Base-by-base conservation (phyloP, 345 rosid genomes). In the Moringa oleifera region DNA sequence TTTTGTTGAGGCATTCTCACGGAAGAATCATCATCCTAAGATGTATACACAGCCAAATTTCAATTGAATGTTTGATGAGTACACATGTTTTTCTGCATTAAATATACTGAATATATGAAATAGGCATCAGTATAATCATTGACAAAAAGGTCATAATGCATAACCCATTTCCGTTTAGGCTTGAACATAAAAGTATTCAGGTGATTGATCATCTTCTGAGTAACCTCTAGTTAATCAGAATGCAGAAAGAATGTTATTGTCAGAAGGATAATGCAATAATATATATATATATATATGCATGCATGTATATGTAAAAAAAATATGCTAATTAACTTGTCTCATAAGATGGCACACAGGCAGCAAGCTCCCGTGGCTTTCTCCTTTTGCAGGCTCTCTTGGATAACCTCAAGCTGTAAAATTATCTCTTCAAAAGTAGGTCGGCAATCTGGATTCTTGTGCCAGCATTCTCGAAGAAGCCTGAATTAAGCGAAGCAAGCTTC, bases 391-490 rank as follows among this genome's bases (percentile, higher is more conserved):
- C 24, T 51, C 60, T 69, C 79, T 61, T 80, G 77, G 68, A 85
- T 78, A 18, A 4, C 18, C 78, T 85, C 87, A 61, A 85, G 79
- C 70, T 70, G 57, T 19, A 22, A 33, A 54, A 85, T 85, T 72
- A 85, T 85, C 69, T 80, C 83, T 66, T 75, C 85, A 23, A 85
- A 82, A 11, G 83, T 78, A 1, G 90, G 87, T 57, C 90, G 71
- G 64, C 80, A 72, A 51, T 82, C 87, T 24, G 85, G 83, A 57
- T 79, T 80, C 67, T 74, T 85, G 61, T 85, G 90, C 90, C 90
- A 85, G 59, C 90, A 85, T 18, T 76, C 85, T 63, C 62, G 65
- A 25, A 85, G 82, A 67, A 85, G 87, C 76, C 90, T 85, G 62
- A 52, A 58, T 63, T 19, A 51, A 71, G 52, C 2, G 22, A 64